Evolutionary conservation across 306 rosid species (phyloP).

Genomic region (Adenanthera pavonina): DNA sequence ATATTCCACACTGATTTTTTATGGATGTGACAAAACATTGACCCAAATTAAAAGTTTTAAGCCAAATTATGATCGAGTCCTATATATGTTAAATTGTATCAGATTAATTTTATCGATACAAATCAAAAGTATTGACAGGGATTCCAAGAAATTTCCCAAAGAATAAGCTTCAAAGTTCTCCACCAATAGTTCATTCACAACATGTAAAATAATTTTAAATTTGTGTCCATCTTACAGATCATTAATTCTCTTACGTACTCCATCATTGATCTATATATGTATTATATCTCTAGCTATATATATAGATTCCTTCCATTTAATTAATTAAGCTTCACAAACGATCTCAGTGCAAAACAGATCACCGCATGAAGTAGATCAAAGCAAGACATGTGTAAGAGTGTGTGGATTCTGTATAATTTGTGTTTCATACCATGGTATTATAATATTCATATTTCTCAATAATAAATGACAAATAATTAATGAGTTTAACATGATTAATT

Average conservation of each 20-base stretch:
- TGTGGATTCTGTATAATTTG: conserved; percentile 31
- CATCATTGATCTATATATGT: neutral
- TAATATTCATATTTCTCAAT: neutral
- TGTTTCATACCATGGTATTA: neutral
- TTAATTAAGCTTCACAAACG: neutral
- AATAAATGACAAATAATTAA: neutral
- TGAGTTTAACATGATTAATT: neutral
- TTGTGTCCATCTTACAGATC: neutral
- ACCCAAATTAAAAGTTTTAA: too few relatives aligned
- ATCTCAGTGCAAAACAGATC: conserved; percentile 9
- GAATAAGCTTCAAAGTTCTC: too few relatives aligned
- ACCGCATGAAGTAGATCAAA: neutral
- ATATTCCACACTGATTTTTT: too few relatives aligned
- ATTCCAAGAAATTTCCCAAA: too few relatives aligned
- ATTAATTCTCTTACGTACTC: neutral
- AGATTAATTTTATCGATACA: too few relatives aligned
- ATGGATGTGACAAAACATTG: too few relatives aligned
- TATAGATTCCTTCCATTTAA: too few relatives aligned
- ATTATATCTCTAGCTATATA: too few relatives aligned
- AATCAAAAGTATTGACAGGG: too few relatives aligned
- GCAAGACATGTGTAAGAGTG: neutral
- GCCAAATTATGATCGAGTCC: too few relatives aligned
- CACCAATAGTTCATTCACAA: neutral
- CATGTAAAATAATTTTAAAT: neutral
- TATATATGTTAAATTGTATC: too few relatives aligned